A percentile compares a stretch with the other conserved stretches of the same genome.
Evolutionary conservation across 1,139 yeast species (phyloP).

Genomic region (Magnusiomyces magnusii): DNA sequence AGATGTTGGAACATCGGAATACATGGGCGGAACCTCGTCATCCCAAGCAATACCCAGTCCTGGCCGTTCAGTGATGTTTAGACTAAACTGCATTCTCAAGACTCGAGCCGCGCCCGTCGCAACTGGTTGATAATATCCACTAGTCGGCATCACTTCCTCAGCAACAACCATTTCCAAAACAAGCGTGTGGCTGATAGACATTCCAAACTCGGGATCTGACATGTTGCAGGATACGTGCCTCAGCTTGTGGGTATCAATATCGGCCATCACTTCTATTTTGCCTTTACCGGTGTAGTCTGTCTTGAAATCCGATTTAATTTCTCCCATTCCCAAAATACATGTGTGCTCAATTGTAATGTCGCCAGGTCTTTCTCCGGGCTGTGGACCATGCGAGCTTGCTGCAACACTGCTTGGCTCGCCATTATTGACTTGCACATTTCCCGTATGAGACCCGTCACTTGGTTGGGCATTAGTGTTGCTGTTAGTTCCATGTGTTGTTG

Average conservation of each 20-base stretch:
- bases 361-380: slow-evolving; percentile 11
- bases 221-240: slow-evolving; percentile 72
- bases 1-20: slow-evolving; percentile 74
- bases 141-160: slow-evolving; percentile 52
- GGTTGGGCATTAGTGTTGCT: not conserved
- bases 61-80: slow-evolving; percentile 75
- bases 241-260: slow-evolving; percentile 39
- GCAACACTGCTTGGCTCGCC: too few relatives aligned
- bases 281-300: slow-evolving; percentile 77
- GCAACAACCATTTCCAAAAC: slow-evolving; percentile 89
- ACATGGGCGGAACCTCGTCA: slow-evolving; percentile 97
- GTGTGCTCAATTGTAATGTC: slow-evolving; percentile 53
- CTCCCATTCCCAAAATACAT: slow-evolving; percentile 68
- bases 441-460: not conserved
- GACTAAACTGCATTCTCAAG: slow-evolving; percentile 84
- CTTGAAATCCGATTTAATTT: slow-evolving; percentile 87
- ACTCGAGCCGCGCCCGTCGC: slow-evolving; percentile 90
- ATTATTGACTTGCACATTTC: too few relatives aligned
- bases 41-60: slow-evolving; percentile 99
- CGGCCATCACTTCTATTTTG: slow-evolving; percentile 62
- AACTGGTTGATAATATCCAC: not conserved
- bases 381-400: too few relatives aligned
- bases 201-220: slow-evolving; percentile 73
- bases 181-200: slow-evolving; percentile 64
- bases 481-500: not conserved